Base-by-base conservation (phyloP, 495 filamentous ascomycete genomes). In the Trichocladium uniseriatum region DNA sequence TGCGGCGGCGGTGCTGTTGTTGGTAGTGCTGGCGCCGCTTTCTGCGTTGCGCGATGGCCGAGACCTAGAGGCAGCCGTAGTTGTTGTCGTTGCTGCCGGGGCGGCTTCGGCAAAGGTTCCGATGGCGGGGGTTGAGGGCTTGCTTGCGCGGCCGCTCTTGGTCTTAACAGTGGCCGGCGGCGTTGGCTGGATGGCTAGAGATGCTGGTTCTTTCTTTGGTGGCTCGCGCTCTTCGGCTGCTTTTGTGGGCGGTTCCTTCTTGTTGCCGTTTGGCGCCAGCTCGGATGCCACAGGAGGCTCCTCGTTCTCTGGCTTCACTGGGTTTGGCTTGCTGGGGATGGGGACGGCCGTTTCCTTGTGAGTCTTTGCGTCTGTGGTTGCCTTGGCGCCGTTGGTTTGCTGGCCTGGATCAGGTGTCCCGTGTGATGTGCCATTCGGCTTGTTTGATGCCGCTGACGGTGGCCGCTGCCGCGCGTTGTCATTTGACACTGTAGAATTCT, bases 81-180 rank as follows among this genome's bases (percentile, higher is more conserved):
- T 54, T 14, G 20, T 24, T 7, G 48, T 38, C 6, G 50, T 29
- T 8, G 43, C 37, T 27, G 70, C 64, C 31, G 67, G 57, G 5
- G 60, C 53, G 13, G 67, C 61, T 13, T 79, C 75, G 24, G 75
- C 72, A 45, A 78, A 78, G 6, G 67, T 70, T 38, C 69, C 66
- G 20, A 75, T 51, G 3, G 74, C 74, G 9, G 78, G 78, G 2
- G 78, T 80, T 14, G 76, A 82, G 2, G 78, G 85, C 61, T 88
- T 89, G 57, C 74, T 78, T 6, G 75, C 73, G 44, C 75, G 66
- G 16, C 75, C 75, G 51, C 74, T 77, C 63, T 79, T 78, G 1
- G 74, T 78, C 9, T 68, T 78, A 15, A 72, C 62, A 9, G 57
- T 55, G 2, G 52, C 44, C 29, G 60, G 45, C n/a, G 58, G 52